Evolutionary conservation across 2,329 filamentous ascomycete species (phyloP).

Genomic region (Capronia americana): DNA sequence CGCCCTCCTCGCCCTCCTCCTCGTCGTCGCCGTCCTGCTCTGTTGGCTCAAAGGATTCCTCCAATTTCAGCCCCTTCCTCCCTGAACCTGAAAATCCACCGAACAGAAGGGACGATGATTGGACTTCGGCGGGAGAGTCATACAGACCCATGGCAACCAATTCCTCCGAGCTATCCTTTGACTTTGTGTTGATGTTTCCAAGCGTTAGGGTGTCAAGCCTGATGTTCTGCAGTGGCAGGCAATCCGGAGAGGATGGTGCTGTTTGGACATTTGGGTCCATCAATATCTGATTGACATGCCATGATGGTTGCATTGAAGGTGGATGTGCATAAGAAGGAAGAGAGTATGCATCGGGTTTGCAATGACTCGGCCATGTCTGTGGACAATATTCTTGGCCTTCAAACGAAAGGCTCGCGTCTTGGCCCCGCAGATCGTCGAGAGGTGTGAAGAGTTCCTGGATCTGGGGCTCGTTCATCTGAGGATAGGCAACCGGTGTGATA

Average conservation of each 20-base stretch:
- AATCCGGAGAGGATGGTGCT: conserved; percentile 39
- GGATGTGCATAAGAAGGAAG: conserved; percentile 11
- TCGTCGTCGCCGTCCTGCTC: conserved; percentile 45
- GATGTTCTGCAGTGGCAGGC: conserved; percentile 31
- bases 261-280: conserved; percentile 28
- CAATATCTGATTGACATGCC: conserved; percentile 21
- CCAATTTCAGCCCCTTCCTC: conserved; percentile 38
- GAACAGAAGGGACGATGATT: conserved; percentile 37
- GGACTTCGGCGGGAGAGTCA: conserved; percentile 40
- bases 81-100: conserved; percentile 17
- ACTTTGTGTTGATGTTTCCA: conserved; percentile 9
- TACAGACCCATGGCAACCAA: conserved; percentile 41
- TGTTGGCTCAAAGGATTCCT: conserved; percentile 40
- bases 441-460: conserved; percentile 37
- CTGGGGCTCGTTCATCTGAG: conserved; percentile 36
- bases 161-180: conserved; percentile 31
- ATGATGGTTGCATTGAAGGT: conserved; percentile 11
- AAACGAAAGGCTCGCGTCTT: conserved; percentile 17
- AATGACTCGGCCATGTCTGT: conserved; percentile 26
- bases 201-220: conserved; percentile 25
- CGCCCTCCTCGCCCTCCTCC: conserved; percentile 39
- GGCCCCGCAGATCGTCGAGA: conserved; percentile 33
- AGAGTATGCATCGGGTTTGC: conserved; percentile 4
- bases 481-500: conserved; percentile 37
- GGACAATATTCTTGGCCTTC: conserved; percentile 16